Conservation (phyloP, 129 eudicot genomes). For the Chrysanthemum makinoi region DNA sequence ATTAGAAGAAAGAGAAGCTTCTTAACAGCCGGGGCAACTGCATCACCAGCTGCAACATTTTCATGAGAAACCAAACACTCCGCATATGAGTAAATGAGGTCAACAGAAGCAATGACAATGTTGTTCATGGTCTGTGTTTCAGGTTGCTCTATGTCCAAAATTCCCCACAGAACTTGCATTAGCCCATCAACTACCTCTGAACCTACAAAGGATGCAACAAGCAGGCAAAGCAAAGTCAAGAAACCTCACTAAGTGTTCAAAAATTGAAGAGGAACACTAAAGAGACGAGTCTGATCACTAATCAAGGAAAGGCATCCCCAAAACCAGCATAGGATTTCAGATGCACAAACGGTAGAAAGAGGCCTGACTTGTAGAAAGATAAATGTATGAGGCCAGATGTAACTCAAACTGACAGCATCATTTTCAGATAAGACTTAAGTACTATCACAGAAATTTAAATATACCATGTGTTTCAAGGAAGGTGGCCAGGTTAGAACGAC, state of each 20-base stretch:
- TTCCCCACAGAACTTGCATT: constrained; percentile 99
- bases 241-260: constrained; percentile 11
- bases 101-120: constrained; percentile 88
- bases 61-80: constrained; percentile 92
- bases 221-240: not conserved
- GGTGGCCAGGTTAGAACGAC: constrained; percentile 79
- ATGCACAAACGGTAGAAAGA: constrained; percentile 4
- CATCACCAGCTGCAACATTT: constrained; percentile 52
- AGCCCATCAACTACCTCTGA: constrained; percentile 94
- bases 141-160: constrained; percentile 89
- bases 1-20: constrained; percentile 81
- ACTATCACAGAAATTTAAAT: not conserved
- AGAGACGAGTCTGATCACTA: not conserved
- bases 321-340: constrained; percentile 1
- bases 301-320: not conserved
- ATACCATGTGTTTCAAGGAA: constrained; percentile 90
- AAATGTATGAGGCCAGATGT: not conserved
- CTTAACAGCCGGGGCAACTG: constrained; percentile 94
- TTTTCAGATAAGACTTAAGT: not conserved
- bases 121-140: constrained; percentile 97
- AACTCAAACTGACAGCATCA: constrained; percentile 4
- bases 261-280: constrained; percentile 5
- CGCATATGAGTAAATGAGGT: constrained; percentile 93
- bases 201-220: constrained; percentile 48
- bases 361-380: not conserved